A percentile compares a stretch with the other conserved stretches of the same genome.
Conservation (phyloP, 1,284 basidiomycete genomes). For the Clitocybe nebularis region DNA sequence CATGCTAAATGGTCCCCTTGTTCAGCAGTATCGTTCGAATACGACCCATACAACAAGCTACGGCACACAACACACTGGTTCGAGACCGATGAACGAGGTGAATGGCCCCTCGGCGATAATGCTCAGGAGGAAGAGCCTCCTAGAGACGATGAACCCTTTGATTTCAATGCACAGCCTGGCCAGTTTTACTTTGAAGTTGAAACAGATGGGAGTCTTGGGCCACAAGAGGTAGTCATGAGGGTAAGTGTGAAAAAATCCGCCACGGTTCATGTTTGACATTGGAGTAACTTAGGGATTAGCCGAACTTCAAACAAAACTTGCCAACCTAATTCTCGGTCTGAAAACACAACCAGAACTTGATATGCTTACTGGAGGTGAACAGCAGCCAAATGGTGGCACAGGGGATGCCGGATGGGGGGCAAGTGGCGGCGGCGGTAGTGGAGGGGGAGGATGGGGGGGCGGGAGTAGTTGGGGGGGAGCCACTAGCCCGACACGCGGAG, state of each 20-base stretch:
- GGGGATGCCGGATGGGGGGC: conserved; percentile 31
- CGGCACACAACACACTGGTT: conserved; percentile 97
- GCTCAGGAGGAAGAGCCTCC: conserved; percentile 79
- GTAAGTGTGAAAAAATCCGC: conserved; percentile 32
- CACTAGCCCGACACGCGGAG: conserved; percentile 33
- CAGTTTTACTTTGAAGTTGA: conserved; percentile 93
- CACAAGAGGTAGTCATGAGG: conserved; percentile 86
- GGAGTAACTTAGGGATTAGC: conserved; percentile 59
- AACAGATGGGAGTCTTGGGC: conserved; percentile 84
- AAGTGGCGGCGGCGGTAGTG: conserved; percentile 20
- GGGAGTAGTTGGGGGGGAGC: conserved; percentile 24
- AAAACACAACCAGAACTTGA: conserved; percentile 63
- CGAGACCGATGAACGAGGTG: conserved; percentile 73
- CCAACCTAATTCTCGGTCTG: conserved; percentile 72
- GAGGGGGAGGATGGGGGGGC: conserved; percentile 19
- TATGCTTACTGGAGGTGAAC: conserved; percentile 35
- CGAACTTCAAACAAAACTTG: conserved; percentile 80
- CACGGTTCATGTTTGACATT: conserved; percentile 1
- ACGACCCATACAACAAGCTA: conserved; percentile 97
- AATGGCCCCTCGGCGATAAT: conserved; percentile 85
- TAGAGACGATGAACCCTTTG: conserved; percentile 78
- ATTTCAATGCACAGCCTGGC: conserved; percentile 81
- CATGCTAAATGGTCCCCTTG: conserved; percentile 99
- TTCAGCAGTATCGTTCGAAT: conserved; percentile 94
- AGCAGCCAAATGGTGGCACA: conserved; percentile 32